Evolutionary conservation across 306 rosid species (phyloP), one percentile per base, ranked within the genome.

Genomic region (Citrullus mucosospermus): DNA sequence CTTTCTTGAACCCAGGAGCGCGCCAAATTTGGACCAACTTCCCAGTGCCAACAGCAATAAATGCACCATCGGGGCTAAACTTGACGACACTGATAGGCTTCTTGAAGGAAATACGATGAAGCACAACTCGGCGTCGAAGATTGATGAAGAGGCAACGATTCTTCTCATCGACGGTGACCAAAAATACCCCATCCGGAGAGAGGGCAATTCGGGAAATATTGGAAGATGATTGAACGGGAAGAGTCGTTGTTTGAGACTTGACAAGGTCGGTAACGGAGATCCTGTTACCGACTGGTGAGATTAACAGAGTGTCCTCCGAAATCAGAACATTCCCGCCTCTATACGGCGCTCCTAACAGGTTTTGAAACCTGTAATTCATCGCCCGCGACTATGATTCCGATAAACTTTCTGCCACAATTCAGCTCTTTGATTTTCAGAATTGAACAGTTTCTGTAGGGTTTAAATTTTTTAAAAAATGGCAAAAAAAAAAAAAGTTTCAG

Each of bases 331-430:
- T 91, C 62, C 99, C 98, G 5, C 98, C 98, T 79, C 98, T 80
- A 89, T 92, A 94, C 3, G 99, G 99, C 36, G 97, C 97, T 68
- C 99, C 97, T 1, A 95, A 90, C 17, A 95, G 97, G 68, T 95
- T 95, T 62, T 91, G 96, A 85, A 95, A 92, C 79, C 92, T 74
- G 90, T 83, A 95, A 80, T 95, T 92, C 99, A 95, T 95, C 18
- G 80, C 78, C 74, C 17, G 43, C 63, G 5, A 46, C 22, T 63
- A 10, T 51, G 51, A 53, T 36, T 75, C 56, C 38, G 6, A 3
- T 1, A 46, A 44, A 76, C 15, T 17, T 30, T 22, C 34, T 53
- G 46, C 41, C 4, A 22, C 12, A 6, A 2, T 22, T 44, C 12
- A 5, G 34, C 20, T 5, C 28, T 25, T 25, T 25, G 28, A 25